phyloP scores from a whole-genome alignment of 768 basidiomycete species.

The Tricholoma matsutake region DNA sequence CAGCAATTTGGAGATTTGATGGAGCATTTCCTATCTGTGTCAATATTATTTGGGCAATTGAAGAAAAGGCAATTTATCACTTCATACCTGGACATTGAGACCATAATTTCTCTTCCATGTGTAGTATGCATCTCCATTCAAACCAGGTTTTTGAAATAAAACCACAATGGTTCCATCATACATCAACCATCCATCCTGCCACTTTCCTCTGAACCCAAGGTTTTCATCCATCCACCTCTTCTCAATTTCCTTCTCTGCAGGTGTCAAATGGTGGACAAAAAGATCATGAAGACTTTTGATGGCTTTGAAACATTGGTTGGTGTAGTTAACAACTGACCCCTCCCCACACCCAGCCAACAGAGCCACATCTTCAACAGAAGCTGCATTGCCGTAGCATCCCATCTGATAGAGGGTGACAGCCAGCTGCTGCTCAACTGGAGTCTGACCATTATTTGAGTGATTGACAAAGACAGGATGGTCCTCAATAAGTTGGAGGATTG shows the following conservation, averaged over 20 bases:
- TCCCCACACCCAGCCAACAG: slow-evolving; percentile 16
- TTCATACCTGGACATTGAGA: slow-evolving; percentile 29
- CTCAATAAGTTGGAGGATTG: not conserved
- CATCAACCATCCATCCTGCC: too few species aligned
- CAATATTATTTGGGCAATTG: not conserved
- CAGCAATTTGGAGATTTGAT: too few species aligned
- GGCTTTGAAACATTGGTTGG: slow-evolving; percentile 4
- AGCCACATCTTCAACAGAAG: slow-evolving; percentile 19
- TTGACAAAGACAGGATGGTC: slow-evolving; percentile 17
- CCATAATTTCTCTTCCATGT: too few species aligned
- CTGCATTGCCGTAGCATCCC: slow-evolving; percentile 22
- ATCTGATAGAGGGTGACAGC: slow-evolving; percentile 23
- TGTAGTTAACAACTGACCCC: slow-evolving; percentile 15
- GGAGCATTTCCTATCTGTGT: slow-evolving; percentile 15
- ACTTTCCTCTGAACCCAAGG: slow-evolving; percentile 5
- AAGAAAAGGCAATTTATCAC: not conserved
- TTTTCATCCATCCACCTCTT: slow-evolving; percentile 10
- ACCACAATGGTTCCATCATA: too few species aligned
- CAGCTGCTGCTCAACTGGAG: slow-evolving; percentile 20
- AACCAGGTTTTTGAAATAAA: too few species aligned
- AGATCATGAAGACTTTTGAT: slow-evolving; percentile 4
- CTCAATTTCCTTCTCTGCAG: slow-evolving; percentile 6
- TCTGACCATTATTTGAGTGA: slow-evolving; percentile 17
- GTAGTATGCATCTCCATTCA: too few species aligned
- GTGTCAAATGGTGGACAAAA: slow-evolving; percentile 6